Conservation (phyloP, 257 asterid genomes). For the Ocimum tenuiflorum region DNA sequence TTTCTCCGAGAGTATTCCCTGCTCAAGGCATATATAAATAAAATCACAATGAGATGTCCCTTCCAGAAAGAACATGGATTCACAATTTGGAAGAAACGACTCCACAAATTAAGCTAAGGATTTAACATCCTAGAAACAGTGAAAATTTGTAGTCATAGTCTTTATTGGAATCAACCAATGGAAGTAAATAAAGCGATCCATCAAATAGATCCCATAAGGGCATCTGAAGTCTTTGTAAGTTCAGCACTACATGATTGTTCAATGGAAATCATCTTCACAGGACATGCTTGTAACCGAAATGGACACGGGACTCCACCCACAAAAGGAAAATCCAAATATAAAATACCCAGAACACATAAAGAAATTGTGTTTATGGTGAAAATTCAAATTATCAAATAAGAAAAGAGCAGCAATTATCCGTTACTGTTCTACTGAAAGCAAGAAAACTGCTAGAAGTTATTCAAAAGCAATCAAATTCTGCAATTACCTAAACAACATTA, state of each 20-base stretch:
- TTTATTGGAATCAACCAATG: constrained; percentile 13
- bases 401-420: not conserved
- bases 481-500: constrained; percentile 28
- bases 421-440: not conserved
- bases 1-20: constrained; percentile 94
- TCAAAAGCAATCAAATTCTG: constrained; percentile 13
- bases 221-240: not conserved
- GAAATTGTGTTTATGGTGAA: not conserved
- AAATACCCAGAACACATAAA: not conserved
- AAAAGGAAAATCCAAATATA: not conserved
- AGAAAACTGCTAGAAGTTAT: not conserved
- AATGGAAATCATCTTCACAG: not conserved
- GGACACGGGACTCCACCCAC: not conserved
- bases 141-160: not conserved
- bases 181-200: not conserved
- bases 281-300: not conserved
- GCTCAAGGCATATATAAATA: constrained; percentile 22
- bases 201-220: not conserved
- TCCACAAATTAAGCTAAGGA: not conserved
- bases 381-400: not conserved
- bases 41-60: constrained; percentile 2
- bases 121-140: not conserved
- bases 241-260: too few species aligned
- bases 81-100: constrained; percentile 8
- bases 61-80: constrained; percentile 9